Percentiles rank a stretch among this genome's conserved stretches.
Conservation (phyloP, 306 rosid species). For the Cucurbita ficifolia region DNA sequence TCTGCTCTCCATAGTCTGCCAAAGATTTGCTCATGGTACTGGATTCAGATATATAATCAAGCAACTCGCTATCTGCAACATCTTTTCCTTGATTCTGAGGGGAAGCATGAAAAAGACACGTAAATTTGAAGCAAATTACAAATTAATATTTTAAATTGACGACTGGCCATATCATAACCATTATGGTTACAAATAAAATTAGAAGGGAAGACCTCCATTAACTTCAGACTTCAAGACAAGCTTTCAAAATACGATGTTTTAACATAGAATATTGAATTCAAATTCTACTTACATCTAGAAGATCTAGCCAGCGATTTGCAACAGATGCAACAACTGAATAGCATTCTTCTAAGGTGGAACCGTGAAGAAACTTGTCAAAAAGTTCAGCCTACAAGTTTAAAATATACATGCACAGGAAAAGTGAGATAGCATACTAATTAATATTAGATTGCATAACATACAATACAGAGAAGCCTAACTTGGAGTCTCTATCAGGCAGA, state of each 20-base stretch:
- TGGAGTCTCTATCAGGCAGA: neutral
- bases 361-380: slow-evolving; percentile 86
- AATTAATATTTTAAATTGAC: slow-evolving; percentile 6
- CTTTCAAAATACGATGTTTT: neutral
- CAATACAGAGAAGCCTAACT: neutral
- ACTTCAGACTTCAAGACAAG: neutral
- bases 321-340: slow-evolving; percentile 83
- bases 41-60: slow-evolving; percentile 94
- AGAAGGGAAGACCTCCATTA: neutral
- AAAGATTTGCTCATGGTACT: slow-evolving; percentile 99
- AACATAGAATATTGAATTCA: neutral
- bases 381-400: slow-evolving; percentile 68
- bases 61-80: slow-evolving; percentile 84
- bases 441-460: neutral
- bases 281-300: slow-evolving; percentile 70
- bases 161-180: neutral
- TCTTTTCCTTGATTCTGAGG: slow-evolving; percentile 83
- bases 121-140: slow-evolving; percentile 4
- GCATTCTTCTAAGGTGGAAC: slow-evolving; percentile 80
- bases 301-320: slow-evolving; percentile 93
- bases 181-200: neutral
- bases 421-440: neutral
- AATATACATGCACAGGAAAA: slow-evolving; percentile 9
- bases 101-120: slow-evolving; percentile 4
- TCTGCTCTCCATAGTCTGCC: slow-evolving; percentile 79